A percentile compares a stretch with the other conserved stretches of the same genome.
These are phyloP conservation scores for Scheffersomyces parashehatae DNA, from an alignment of 1,139 yeast genomes.

Conservation along the genomic window DNA sequence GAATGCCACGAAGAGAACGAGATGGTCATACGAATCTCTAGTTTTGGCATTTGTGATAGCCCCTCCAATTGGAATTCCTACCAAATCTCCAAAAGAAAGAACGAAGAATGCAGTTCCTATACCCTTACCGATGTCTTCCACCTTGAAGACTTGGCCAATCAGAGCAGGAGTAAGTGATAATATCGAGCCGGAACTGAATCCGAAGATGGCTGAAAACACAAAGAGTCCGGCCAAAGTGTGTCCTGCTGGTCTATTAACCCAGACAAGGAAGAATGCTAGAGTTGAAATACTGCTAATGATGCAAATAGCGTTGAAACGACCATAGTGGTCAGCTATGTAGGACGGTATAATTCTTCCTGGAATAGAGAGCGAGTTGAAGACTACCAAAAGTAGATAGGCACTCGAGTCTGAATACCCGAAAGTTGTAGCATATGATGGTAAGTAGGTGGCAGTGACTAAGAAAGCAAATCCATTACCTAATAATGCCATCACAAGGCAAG, in stretches of 20 bases:
- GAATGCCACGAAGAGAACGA: slow-evolving; percentile 29
- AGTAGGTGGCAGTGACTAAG: slow-evolving; percentile 24
- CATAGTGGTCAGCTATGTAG: slow-evolving; percentile 30
- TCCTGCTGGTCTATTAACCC: slow-evolving; percentile 31
- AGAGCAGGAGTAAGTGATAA: slow-evolving; percentile 32
- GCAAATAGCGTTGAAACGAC: slow-evolving; percentile 31
- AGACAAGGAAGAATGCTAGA: slow-evolving; percentile 23
- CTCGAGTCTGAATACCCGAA: slow-evolving; percentile 21
- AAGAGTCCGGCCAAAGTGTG: slow-evolving; percentile 24
- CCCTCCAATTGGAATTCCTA: slow-evolving; percentile 39
- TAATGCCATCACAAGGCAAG: slow-evolving; percentile 27
- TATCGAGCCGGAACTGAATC: slow-evolving; percentile 34
- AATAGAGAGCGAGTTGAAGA: slow-evolving; percentile 30
- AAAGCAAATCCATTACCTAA: slow-evolving; percentile 35
- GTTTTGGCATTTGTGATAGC: slow-evolving; percentile 27
- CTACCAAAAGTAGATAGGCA: slow-evolving; percentile 26
- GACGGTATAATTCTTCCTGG: slow-evolving; percentile 33
- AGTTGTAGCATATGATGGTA: slow-evolving; percentile 31
- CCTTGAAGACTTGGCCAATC: slow-evolving; percentile 27
- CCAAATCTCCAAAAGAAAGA: slow-evolving; percentile 32
- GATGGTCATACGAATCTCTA: slow-evolving; percentile 22
- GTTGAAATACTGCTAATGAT: slow-evolving; percentile 19
- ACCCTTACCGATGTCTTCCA: slow-evolving; percentile 31
- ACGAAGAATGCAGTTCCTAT: slow-evolving; percentile 35
- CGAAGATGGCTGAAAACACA: slow-evolving; percentile 28